Base-by-base conservation (phyloP, 371 early-diverging fungal species). In the Mortierella sp. region DNA sequence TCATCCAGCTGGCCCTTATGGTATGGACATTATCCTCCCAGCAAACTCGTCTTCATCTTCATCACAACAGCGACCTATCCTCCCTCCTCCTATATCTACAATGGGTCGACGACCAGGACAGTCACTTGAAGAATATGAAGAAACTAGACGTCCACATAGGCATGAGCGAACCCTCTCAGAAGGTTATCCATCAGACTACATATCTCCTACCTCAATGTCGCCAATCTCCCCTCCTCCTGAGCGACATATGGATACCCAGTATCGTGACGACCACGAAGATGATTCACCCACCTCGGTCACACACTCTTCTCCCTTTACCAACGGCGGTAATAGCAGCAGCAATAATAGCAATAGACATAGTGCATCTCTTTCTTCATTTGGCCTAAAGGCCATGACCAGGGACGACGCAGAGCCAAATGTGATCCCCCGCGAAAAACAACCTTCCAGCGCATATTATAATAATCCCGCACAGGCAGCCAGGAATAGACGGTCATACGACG, bases 21-120 rank as follows among this genome's bases (percentile, higher is more conserved):
- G 70, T 55, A 79, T 79, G 80, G 80, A 79, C 45, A 74, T 79
- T 23, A 79, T 79, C 53, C 70, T 70, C 9, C 71, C 80, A 6
- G 49, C 72, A 3, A 60, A 64, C 32, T 49, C 64, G 42, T 43
- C 67, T 10, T 26, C 70, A 13, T 64, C 76, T 19, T 58, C 70
- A 10, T 66, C 76, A 49, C 72, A 70, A 43, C 66, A n/a, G n/a
- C n/a, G 69, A 22, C 65, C 67, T 19, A 10, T 67, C 56, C 74
- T 74, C n/a, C 80, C 80, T 1, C 74, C 80, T 19, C 80, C 80
- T 43, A 70, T 74, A 64, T 47, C 59, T 34, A 79, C 70, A 1
- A n/a, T 70, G 42, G 56, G 59, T 22, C 79, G 63, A 59, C 42
- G 70, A 43, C 51, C 66, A 26, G 66, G 60, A 47, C 74, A 66